These are phyloP conservation scores for Wickerhamiella bombiphila DNA, from an alignment of 805 yeast genomes.

Conservation along the genomic window DNA sequence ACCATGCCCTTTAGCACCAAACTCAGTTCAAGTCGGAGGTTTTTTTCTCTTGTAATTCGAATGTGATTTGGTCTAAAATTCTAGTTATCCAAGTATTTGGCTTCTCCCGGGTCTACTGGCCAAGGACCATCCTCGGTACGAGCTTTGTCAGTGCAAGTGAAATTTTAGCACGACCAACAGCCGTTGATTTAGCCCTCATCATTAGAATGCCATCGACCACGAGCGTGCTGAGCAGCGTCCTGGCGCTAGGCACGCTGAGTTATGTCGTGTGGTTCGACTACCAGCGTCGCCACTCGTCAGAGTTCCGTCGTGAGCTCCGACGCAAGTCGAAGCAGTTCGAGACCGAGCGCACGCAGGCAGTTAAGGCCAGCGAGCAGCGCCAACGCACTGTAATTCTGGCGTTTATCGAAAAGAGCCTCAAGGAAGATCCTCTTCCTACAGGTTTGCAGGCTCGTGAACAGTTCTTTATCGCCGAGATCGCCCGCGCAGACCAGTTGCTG, in stretches of 20 bases:
- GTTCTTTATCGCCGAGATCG: slow-evolving; percentile 70
- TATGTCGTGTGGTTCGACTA: slow-evolving; percentile 87
- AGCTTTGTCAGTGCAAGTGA: too few species aligned
- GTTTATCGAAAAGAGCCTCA: slow-evolving; percentile 49
- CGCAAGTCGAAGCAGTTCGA: slow-evolving; percentile 48
- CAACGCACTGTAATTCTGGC: slow-evolving; percentile 41
- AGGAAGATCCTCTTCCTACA: slow-evolving; percentile 60
- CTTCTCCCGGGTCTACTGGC: too few species aligned
- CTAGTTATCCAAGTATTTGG: too few species aligned
- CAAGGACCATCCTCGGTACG: too few species aligned
- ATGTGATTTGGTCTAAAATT: too few species aligned
- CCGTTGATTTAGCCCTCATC: too few species aligned
- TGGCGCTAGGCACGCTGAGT: slow-evolving; percentile 23
- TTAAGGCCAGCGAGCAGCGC: slow-evolving; percentile 44
- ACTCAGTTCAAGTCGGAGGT: too few species aligned
- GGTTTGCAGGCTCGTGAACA: slow-evolving; percentile 55
- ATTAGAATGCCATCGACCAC: slow-evolving; percentile 25
- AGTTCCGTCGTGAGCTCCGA: slow-evolving; percentile 65
- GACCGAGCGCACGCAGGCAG: slow-evolving; percentile 41
- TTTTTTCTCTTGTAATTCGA: too few species aligned
- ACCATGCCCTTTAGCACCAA: too few species aligned
- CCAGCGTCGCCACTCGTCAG: slow-evolving; percentile 67
- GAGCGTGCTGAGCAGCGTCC: slow-evolving; percentile 20
- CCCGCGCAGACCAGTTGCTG: slow-evolving; percentile 70
- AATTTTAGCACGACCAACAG: too few species aligned